Conservation (phyloP, 1,139 yeast genomes). For the Debaryomyces udenii region DNA sequence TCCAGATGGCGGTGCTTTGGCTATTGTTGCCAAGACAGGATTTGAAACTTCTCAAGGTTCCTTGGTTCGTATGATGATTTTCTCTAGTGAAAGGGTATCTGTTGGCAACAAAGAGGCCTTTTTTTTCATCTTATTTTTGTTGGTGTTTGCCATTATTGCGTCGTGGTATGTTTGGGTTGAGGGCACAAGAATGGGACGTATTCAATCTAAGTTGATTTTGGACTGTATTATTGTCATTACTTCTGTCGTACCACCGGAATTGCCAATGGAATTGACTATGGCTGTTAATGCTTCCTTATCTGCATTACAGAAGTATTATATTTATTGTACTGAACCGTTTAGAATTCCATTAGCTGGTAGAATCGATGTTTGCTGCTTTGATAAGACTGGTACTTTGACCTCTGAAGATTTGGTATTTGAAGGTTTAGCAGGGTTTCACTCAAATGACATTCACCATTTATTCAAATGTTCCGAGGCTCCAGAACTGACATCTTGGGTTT, state of each 20-base stretch:
- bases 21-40: conserved; percentile 90
- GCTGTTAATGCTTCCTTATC: conserved; percentile 93
- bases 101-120: conserved; percentile 96
- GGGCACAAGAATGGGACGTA: conserved; percentile 94
- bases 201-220: conserved; percentile 87
- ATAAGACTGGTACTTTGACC: conserved; percentile 96
- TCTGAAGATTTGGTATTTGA: conserved; percentile 96
- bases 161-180: conserved; percentile 99
- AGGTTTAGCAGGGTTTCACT: conserved; percentile 86
- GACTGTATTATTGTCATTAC: conserved; percentile 96
- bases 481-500: conserved; percentile 65
- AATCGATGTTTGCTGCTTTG: conserved; percentile 97
- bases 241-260: conserved; percentile 98
- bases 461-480: conserved; percentile 63
- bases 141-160: conserved; percentile 92
- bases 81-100: conserved; percentile 93
- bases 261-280: conserved; percentile 98
- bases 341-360: conserved; percentile 98
- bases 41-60: conserved; percentile 98
- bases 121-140: conserved; percentile 84
- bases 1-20: conserved; percentile 93
- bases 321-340: conserved; percentile 98
- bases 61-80: conserved; percentile 95
- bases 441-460: conserved; percentile 58
- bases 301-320: conserved; percentile 81